Base-by-base conservation (phyloP, 192 early-diverging fungal genomes). In the Entrophospora sp. region DNA sequence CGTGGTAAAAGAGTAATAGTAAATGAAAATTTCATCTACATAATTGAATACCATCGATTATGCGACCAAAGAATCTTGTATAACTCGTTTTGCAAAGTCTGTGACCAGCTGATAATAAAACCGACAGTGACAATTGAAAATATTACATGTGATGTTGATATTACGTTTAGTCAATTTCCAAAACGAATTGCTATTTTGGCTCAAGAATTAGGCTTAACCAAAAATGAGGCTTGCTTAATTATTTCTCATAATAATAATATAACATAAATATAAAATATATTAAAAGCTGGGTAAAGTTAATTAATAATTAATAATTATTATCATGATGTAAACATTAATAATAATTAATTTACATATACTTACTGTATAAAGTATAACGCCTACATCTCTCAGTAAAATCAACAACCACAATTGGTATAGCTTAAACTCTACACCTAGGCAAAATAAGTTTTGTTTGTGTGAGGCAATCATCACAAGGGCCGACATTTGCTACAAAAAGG, bases 401-500 rank as follows among this genome's bases (percentile, higher is more conserved):
- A 8, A 98, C 96, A 0, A 95, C 92, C 13, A 90, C 92, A 16
- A 90, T 98, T 63, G 96, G 96, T 24, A 84, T 98, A 44, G 82
- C 85, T 27, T 94, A 98, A 72, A 90, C 96, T 42, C 93, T 94
- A 20, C 91, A 97, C 48, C 78, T 94, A 63, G 83, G 87, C 48
- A 87, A 88, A 69, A 80, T 86, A 28, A 89, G 89, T 0, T 94
- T 97, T 77, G 94, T 93, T 5, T 97, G 94, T 79, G 93, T 98
- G 16, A 85, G 96, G 34, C 96, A 98, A 76, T 94, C 96, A 14
- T 96, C 93, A 37, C 94, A 97, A 71, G 96, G 96, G 34, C 96
- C 96, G 27, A 98, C 96, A 5, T 97, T 98, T 71, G 96, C 94
- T 48, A 97, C 97, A 80, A 98, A 98, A 73, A 94, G 96, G 58